A percentile compares a stretch with the other conserved stretches of the same genome.
Evolutionary conservation across 108 stramenopile species (phyloP).

Genomic region (Poteriospumella lacustris): DNA sequence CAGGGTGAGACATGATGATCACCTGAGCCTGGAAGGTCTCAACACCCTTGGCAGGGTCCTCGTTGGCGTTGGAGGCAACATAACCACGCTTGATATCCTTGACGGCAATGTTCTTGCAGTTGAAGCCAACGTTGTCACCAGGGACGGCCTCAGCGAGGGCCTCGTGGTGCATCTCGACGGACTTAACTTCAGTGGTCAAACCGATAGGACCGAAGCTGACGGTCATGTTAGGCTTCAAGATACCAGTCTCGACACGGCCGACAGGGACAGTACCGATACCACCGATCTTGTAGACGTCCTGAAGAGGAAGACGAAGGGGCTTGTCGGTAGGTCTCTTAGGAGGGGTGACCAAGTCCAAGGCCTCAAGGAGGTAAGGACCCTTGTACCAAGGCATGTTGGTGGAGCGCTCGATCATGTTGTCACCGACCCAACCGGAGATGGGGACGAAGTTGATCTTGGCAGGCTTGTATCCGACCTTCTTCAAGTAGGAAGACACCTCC

Average conservation of each 20-base stretch:
- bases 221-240: constrained; percentile 81
- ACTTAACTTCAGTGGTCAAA: constrained; percentile 71
- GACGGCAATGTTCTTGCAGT: constrained; percentile 79
- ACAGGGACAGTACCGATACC: constrained; percentile 88
- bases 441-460: constrained; percentile 84
- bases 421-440: constrained; percentile 87
- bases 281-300: constrained; percentile 89
- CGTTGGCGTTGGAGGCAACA: constrained; percentile 72
- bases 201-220: constrained; percentile 71
- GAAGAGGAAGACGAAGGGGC: constrained; percentile 88
- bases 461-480: constrained; percentile 64
- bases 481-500: constrained; percentile 58
- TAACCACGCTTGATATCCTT: constrained; percentile 80
- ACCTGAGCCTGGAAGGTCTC: constrained; percentile 76
- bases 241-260: constrained; percentile 87
- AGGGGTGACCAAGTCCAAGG: constrained; percentile 72
- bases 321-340: constrained; percentile 82
- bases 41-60: constrained; percentile 64
- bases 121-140: constrained; percentile 93
- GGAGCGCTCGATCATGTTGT: constrained; percentile 85
- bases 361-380: constrained; percentile 78
- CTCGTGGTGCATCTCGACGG: constrained; percentile 92
- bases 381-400: constrained; percentile 88
- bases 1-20: constrained; percentile 85
- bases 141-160: constrained; percentile 67